phyloP scores from a whole-genome alignment of 495 filamentous ascomycete genomes.

The Trichoderma erinaceum region DNA sequence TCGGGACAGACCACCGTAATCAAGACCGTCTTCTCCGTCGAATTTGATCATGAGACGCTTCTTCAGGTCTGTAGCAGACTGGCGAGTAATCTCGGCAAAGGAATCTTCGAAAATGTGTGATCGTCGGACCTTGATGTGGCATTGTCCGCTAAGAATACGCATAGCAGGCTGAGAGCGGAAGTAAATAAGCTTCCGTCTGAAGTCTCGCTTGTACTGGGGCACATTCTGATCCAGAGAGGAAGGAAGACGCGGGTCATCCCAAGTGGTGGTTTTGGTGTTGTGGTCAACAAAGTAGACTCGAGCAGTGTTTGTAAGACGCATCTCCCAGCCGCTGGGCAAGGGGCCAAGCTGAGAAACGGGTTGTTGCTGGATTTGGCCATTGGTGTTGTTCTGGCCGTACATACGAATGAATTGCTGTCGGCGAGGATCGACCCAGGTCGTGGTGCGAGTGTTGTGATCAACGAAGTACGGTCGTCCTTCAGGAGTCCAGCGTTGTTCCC shows the following conservation, averaged over 20 bases:
- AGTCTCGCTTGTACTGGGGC: conserved; percentile 98
- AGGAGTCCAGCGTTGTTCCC: conserved; percentile 93
- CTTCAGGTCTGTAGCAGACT: conserved; percentile 93
- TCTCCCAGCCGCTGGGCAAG: conserved; percentile 96
- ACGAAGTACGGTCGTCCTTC: conserved; percentile 96
- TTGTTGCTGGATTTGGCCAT: conserved; percentile 91
- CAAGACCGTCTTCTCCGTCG: conserved; percentile 94
- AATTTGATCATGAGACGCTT: conserved; percentile 99
- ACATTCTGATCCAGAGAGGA: conserved; percentile 98
- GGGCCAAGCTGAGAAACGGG: conserved; percentile 97
- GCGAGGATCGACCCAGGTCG: conserved; percentile 98
- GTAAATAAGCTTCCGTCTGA: conserved; percentile 95
- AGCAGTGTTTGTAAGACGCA: conserved; percentile 96
- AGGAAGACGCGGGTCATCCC: conserved; percentile 93
- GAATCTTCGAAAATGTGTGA: conserved; percentile 98
- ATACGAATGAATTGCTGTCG: conserved; percentile 97
- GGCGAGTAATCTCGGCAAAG: conserved; percentile 95
- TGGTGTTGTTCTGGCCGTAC: conserved; percentile 74
- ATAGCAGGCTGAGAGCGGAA: conserved; percentile 97
- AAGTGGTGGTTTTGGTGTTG: conserved; percentile 99
- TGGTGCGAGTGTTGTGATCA: conserved; percentile 98
- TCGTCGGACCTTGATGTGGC: conserved; percentile 94
- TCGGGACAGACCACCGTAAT: conserved; percentile 96
- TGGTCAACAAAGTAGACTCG: conserved; percentile 98
- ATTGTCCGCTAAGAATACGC: conserved; percentile 91